Percentiles rank a stretch among this genome's conserved stretches.
Conservation (phyloP, 129 eudicot species). For the Saussurea involucrata region DNA sequence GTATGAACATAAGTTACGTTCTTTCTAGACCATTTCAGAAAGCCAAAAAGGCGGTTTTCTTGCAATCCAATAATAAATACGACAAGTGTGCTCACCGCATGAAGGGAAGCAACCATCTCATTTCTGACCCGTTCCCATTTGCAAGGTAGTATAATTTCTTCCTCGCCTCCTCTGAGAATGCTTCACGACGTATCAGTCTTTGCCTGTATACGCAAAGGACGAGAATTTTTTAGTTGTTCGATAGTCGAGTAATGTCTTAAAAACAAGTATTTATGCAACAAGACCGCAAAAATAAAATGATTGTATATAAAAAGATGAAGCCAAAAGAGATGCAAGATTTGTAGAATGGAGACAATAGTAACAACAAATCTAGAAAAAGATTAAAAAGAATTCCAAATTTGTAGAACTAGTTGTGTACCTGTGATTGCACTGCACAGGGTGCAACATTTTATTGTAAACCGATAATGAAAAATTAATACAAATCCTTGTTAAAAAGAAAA, state of each 20-base stretch:
- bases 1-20: slow-evolving; percentile 1
- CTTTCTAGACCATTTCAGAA: background rate
- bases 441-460: no score
- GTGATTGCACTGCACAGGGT: no score
- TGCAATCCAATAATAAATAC: slow-evolving; percentile 5
- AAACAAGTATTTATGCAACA: background rate
- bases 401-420: no score
- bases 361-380: no score
- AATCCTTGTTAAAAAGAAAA: no score
- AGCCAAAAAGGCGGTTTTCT: slow-evolving; percentile 1
- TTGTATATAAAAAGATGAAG: background rate
- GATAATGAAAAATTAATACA: no score
- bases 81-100: slow-evolving; percentile 45
- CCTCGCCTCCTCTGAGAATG: slow-evolving; percentile 85
- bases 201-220: slow-evolving; percentile 50
- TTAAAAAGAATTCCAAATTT: no score
- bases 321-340: no score
- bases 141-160: slow-evolving; percentile 76
- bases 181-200: slow-evolving; percentile 67
- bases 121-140: slow-evolving; percentile 86
- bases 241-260: background rate
- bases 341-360: no score
- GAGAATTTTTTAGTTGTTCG: background rate
- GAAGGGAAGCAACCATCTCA: slow-evolving; percentile 81
- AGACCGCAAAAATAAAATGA: background rate